Percentiles rank a stretch among this genome's conserved stretches.
Conservation (phyloP, 495 filamentous ascomycete genomes). For the Darksidea phi region DNA sequence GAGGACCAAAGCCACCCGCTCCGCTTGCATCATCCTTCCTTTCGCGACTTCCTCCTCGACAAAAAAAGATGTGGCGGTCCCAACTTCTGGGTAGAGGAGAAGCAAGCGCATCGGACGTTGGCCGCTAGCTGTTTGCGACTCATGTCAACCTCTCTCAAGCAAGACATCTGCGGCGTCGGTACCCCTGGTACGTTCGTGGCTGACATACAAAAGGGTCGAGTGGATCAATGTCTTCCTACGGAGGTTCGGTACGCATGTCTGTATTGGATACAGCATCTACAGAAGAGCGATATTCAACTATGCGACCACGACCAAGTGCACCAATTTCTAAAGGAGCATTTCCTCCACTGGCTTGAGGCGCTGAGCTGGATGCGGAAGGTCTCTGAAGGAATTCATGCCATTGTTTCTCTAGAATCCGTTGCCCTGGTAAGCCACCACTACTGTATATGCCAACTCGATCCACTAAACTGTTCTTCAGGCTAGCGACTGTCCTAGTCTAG, state of each 20-base stretch:
- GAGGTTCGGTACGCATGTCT: slow-evolving; percentile 44
- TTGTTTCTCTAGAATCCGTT: too few species aligned
- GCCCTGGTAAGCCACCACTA: too few species aligned
- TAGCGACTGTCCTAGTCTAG: too few species aligned
- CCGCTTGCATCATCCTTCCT: slow-evolving; percentile 51
- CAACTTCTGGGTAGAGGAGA: slow-evolving; percentile 47
- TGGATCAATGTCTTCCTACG: slow-evolving; percentile 46
- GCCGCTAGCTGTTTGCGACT: slow-evolving; percentile 39
- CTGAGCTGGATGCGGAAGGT: slow-evolving; percentile 41
- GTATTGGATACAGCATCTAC: slow-evolving; percentile 50
- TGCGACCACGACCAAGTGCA: slow-evolving; percentile 34
- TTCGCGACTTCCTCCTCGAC: slow-evolving; percentile 54
- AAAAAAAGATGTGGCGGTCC: slow-evolving; percentile 33
- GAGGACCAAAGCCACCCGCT: slow-evolving; percentile 37
- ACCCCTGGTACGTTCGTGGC: slow-evolving; percentile 29
- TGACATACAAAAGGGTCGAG: slow-evolving; percentile 43
- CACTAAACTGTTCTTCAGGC: too few species aligned
- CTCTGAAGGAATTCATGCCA: too few species aligned
- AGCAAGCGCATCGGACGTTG: slow-evolving; percentile 40
- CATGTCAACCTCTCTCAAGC: too few species aligned
- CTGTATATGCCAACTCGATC: too few species aligned
- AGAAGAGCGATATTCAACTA: slow-evolving; percentile 35
- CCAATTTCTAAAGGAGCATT: slow-evolving; percentile 45
- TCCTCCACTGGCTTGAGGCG: slow-evolving; percentile 51
- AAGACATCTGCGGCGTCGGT: slow-evolving; percentile 46